phyloP scores from a whole-genome alignment of 768 basidiomycete genomes.

The Mrakia blollopis region DNA sequence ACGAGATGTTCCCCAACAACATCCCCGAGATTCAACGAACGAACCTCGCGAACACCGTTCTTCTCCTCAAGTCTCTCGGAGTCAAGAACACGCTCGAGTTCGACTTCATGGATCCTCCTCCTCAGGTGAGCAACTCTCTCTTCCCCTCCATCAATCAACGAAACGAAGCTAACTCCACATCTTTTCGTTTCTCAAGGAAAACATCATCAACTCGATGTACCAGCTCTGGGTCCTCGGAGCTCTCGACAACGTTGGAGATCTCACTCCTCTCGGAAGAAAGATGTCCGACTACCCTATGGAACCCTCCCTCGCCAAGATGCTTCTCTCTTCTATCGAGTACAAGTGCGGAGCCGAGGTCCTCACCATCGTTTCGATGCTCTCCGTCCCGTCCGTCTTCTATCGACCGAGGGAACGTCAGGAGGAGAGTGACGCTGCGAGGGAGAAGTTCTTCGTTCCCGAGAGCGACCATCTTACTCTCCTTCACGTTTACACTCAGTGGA shows the following conservation, averaged over 20 bases:
- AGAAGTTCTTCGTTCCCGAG: constrained; percentile 98
- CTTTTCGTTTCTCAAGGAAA: constrained; percentile 57
- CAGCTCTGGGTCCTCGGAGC: constrained; percentile 99
- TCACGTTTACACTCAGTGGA: constrained; percentile 98
- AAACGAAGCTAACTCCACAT: background rate
- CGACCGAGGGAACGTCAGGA: constrained; percentile 95
- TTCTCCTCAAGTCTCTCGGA: constrained; percentile 88
- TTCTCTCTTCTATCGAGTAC: constrained; percentile 90
- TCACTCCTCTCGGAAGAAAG: constrained; percentile 84
- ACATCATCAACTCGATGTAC: constrained; percentile 98
- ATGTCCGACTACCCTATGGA: constrained; percentile 99
- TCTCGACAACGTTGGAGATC: constrained; percentile 92
- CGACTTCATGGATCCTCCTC: constrained; percentile 99
- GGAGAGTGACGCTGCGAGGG: constrained; percentile 92
- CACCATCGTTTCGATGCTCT: constrained; percentile 98
- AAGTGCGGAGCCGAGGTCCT: constrained; percentile 92
- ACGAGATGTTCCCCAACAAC: constrained; percentile 90
- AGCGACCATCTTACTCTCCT: constrained; percentile 92
- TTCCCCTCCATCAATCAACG: background rate
- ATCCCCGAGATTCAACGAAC: constrained; percentile 99
- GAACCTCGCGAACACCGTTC: constrained; percentile 92
- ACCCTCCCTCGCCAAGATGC: constrained; percentile 97
- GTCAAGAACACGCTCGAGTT: constrained; percentile 97
- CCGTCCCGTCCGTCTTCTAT: constrained; percentile 96
- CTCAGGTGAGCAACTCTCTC: constrained; percentile 57